Evolutionary conservation across 2,329 filamentous ascomycete species (phyloP).

Genomic region (Curvularia verruculosa): DNA sequence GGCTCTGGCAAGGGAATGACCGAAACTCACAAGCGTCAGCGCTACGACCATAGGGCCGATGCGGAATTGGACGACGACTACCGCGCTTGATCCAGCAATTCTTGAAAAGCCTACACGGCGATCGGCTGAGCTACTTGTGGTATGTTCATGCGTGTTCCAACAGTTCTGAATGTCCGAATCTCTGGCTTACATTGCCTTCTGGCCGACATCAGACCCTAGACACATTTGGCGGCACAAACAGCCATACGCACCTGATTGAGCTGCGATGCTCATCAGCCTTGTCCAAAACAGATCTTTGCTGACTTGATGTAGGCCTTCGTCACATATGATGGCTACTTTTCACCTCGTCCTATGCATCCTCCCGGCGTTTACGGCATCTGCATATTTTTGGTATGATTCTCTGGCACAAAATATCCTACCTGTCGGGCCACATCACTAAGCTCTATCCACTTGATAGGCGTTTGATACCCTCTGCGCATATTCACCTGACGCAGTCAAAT

Average conservation of each 20-base stretch:
- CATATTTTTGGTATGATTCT: conserved; percentile 34
- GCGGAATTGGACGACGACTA: conserved; percentile 35
- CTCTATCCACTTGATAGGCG: conserved; percentile 31
- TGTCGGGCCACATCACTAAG: conserved; percentile 27
- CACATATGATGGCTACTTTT: background rate
- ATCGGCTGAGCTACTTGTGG: conserved; percentile 2
- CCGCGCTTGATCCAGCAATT: conserved; percentile 13
- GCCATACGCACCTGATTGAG: conserved; percentile 4
- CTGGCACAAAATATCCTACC: conserved; percentile 15
- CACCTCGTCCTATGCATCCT: conserved; percentile 5
- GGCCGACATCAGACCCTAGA: conserved; percentile 22
- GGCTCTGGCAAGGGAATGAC: conserved; percentile 96
- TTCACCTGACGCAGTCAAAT: conserved; percentile 7
- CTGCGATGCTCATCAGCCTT: conserved; percentile 9
- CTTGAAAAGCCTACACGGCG: background rate
- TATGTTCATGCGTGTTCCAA: conserved; percentile 12
- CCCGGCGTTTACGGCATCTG: conserved; percentile 29
- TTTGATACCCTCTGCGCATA: conserved; percentile 30
- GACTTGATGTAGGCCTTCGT: conserved; percentile 13
- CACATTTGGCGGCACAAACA: conserved; percentile 3
- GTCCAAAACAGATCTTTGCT: conserved; percentile 2
- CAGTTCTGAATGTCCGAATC: conserved; percentile 7
- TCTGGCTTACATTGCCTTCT: conserved; percentile 31
- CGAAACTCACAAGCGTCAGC: conserved; percentile 81
- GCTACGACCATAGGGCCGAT: conserved; percentile 72